A percentile compares a stretch with the other conserved stretches of the same genome.
phyloP scores from a whole-genome alignment of 78 protist species.

The Dictyostelium discoideum region DNA sequence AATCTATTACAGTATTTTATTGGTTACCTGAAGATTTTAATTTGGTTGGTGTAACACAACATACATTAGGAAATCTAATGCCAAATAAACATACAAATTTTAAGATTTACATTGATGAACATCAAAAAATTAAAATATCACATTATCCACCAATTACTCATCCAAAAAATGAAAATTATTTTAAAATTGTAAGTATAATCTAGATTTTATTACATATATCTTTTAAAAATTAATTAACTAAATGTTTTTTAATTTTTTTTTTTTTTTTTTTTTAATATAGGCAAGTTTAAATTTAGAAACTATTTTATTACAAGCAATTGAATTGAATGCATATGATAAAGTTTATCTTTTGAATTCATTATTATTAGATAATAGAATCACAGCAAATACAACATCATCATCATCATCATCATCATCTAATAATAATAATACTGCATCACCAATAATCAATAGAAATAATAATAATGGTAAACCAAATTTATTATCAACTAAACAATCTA shows the following conservation, averaged over 20 bases:
- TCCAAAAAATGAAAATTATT: slow-evolving; percentile 46
- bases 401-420: no score
- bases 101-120: slow-evolving; percentile 23
- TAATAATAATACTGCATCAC: background rate
- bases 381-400: background rate
- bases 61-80: background rate
- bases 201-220: no score
- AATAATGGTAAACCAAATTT: background rate
- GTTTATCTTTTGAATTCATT: background rate
- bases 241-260: no score
- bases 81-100: slow-evolving; percentile 18
- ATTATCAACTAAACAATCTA: background rate
- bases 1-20: slow-evolving; percentile 56
- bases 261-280: background rate
- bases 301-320: slow-evolving; percentile 45
- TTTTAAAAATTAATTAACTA: background rate
- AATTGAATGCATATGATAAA: slow-evolving; percentile 42
- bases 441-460: background rate
- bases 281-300: slow-evolving; percentile 34
- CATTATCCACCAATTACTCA: slow-evolving; percentile 42
- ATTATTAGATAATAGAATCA: background rate
- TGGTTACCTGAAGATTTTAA: slow-evolving; percentile 70
- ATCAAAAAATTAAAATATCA: slow-evolving; percentile 9
- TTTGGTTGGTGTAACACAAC: background rate
- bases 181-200: slow-evolving; percentile 6